phyloP scores from a whole-genome alignment of 2,329 filamentous ascomycete species.

The Talaromyces sp. region DNA sequence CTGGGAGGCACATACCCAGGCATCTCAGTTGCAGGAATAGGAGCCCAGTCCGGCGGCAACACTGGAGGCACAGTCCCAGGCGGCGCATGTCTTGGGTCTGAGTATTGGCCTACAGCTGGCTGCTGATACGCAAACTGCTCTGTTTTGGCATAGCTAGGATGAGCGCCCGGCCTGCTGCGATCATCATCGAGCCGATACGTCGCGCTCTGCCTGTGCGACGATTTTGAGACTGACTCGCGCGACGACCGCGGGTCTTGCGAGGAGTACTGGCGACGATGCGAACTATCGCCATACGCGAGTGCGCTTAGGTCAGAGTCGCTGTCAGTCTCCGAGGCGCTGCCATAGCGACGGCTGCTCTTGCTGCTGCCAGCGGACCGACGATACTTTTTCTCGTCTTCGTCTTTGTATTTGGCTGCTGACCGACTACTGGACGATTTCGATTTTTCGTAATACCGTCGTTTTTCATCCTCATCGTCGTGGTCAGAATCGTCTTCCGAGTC shows the following conservation, averaged over 20 bases:
- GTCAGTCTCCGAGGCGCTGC: conserved; percentile 19
- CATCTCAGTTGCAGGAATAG: conserved; percentile 35
- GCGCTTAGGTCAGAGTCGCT: conserved; percentile 28
- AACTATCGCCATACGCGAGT: conserved; percentile 33
- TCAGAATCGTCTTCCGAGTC: conserved; percentile 17
- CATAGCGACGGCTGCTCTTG: conserved; percentile 12
- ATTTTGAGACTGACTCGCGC: conserved; percentile 6
- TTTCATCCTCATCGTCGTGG: conserved; percentile 1
- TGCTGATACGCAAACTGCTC: conserved; percentile 27
- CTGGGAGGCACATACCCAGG: conserved; percentile 38
- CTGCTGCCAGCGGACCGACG: not conserved
- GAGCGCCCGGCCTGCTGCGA: conserved; percentile 16
- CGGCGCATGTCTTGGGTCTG: conserved; percentile 13
- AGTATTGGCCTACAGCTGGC: conserved; percentile 15
- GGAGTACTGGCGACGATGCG: not conserved
- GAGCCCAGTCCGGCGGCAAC: conserved; percentile 28
- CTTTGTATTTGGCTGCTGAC: not conserved
- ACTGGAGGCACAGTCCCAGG: conserved; percentile 13
- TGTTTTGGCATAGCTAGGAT: conserved; percentile 31
- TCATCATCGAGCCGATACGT: conserved; percentile 14
- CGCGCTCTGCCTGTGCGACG: conserved; percentile 1
- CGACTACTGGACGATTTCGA: conserved; percentile 3
- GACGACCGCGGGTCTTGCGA: conserved; percentile 12
- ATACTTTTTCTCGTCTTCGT: conserved; percentile 9
- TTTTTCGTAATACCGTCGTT: conserved; percentile 5